These are phyloP conservation scores for Boechera divaricarpa DNA, from an alignment of 345 rosid species.

Conservation along the genomic window DNA sequence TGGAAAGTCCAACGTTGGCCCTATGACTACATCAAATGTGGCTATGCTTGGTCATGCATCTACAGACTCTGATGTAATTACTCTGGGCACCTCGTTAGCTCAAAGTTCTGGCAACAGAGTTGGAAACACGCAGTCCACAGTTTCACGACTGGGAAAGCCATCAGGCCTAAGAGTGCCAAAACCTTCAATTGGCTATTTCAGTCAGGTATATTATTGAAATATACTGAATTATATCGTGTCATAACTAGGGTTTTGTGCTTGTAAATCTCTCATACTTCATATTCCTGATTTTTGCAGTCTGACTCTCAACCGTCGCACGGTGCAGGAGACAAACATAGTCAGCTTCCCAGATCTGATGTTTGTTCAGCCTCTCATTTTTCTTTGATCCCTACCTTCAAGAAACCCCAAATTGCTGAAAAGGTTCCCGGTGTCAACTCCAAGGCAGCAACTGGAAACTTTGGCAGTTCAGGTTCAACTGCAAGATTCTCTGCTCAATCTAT, in stretches of 20 bases:
- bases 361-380: constrained; percentile 43
- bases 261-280: constrained; percentile 21
- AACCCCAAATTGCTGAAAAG: constrained; percentile 44
- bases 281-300: constrained; percentile 59
- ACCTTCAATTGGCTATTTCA: constrained; percentile 86
- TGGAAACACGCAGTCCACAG: constrained; percentile 44
- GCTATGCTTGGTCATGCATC: constrained; percentile 44
- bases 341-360: constrained; percentile 46
- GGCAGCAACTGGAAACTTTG: constrained; percentile 36
- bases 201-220: constrained; percentile 56
- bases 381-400: constrained; percentile 46
- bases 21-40: constrained; percentile 47
- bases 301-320: constrained; percentile 53
- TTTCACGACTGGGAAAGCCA: constrained; percentile 58
- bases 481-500: constrained; percentile 43
- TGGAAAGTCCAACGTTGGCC: constrained; percentile 43
- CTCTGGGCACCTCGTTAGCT: constrained; percentile 44
- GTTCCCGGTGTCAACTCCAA: constrained; percentile 33
- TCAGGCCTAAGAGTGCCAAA: constrained; percentile 92
- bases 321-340: constrained; percentile 48
- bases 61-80: constrained; percentile 41
- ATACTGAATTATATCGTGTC: constrained; percentile 3
- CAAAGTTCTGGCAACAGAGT: constrained; percentile 39
- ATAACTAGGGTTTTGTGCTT: constrained; percentile 19
- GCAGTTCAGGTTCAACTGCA: constrained; percentile 29